phyloP scores from a whole-genome alignment of 352 stramenopile genomes.

The Globisporangium nunn region DNA sequence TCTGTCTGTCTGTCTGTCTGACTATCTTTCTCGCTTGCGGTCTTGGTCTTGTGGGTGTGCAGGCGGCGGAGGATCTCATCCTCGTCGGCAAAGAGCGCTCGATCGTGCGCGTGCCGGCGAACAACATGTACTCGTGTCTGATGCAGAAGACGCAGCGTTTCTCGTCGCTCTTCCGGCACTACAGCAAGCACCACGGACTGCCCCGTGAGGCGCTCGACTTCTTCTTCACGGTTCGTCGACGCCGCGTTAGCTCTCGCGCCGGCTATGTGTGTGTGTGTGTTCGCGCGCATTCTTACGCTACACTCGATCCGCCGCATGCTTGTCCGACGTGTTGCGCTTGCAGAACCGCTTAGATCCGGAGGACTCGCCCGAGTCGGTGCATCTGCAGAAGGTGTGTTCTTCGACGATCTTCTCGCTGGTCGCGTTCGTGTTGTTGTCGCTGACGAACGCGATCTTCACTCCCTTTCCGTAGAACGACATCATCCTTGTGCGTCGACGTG shows the following conservation, averaged over 20 bases:
- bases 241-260: neutral
- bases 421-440: conserved; percentile 1
- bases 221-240: conserved; percentile 88
- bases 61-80: conserved; percentile 75
- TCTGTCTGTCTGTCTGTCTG: neutral
- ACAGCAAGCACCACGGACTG: conserved; percentile 97
- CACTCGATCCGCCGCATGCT: neutral
- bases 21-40: neutral
- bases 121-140: conserved; percentile 91
- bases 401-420: neutral
- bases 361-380: conserved; percentile 78
- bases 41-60: conserved; percentile 2
- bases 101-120: conserved; percentile 76
- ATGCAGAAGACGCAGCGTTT: conserved; percentile 99
- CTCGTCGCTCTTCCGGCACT: conserved; percentile 96
- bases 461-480: conserved; percentile 61
- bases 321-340: neutral
- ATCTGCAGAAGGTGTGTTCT: conserved; percentile 64
- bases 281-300: neutral
- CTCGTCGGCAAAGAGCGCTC: conserved; percentile 72
- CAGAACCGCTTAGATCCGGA: conserved; percentile 75
- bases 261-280: neutral
- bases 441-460: conserved; percentile 1
- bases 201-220: conserved; percentile 96
- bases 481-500: conserved; percentile 67